Evolutionary conservation across 306 rosid species (phyloP).

Genomic region (Luffa aegyptiaca): DNA sequence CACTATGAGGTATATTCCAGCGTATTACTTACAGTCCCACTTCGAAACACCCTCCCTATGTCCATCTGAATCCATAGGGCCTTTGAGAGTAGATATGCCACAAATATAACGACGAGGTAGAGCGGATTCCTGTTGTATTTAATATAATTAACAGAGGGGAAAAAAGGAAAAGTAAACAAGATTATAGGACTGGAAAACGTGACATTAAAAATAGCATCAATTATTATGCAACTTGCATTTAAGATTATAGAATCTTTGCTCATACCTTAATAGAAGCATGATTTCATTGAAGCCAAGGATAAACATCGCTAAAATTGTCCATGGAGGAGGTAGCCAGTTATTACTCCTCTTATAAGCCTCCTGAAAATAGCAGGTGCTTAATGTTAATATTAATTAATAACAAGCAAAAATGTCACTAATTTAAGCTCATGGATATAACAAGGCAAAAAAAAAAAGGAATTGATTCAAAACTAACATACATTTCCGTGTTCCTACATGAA

Average conservation of each 20-base stretch:
- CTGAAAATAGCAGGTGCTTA: slow-evolving; percentile 24
- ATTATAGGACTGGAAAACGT: slow-evolving; percentile 4
- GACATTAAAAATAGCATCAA: neutral
- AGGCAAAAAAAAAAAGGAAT: neutral
- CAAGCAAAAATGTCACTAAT: neutral
- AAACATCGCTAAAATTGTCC: slow-evolving; percentile 70
- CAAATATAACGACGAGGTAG: slow-evolving; percentile 51
- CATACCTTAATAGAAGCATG: slow-evolving; percentile 63
- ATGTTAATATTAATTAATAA: neutral
- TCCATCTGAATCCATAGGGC: slow-evolving; percentile 88
- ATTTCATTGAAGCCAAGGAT: slow-evolving; percentile 83
- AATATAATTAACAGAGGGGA: neutral
- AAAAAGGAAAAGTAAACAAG: neutral
- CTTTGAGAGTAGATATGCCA: slow-evolving; percentile 44
- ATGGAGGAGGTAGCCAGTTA: slow-evolving; percentile 89
- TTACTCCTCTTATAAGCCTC: slow-evolving; percentile 73
- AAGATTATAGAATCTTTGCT: neutral
- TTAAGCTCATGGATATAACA: neutral
- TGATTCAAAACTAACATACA: neutral
- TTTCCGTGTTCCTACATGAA: neutral
- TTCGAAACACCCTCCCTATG: slow-evolving; percentile 45
- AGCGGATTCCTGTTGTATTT: slow-evolving; percentile 65
- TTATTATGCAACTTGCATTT: neutral
- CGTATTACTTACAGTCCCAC: slow-evolving; percentile 56
- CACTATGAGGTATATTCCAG: neutral